Percentiles rank a stretch among this genome's conserved stretches.
phyloP scores from a whole-genome alignment of 75 land plant genomes.

The Pinus albicaulis region DNA sequence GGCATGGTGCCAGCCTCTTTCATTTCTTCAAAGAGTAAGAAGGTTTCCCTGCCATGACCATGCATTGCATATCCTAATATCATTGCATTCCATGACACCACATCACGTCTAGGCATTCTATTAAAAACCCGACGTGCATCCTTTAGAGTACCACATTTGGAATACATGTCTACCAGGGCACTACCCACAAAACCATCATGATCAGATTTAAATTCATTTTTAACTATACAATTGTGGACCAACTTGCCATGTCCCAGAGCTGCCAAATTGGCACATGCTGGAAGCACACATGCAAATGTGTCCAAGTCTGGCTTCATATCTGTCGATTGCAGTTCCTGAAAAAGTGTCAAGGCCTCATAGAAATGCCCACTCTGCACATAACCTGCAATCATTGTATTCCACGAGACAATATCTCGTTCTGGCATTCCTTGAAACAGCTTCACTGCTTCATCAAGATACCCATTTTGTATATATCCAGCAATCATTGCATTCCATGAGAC shows the following conservation, averaged over 20 bases:
- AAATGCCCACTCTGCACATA: constrained; percentile 7
- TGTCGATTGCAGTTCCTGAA: constrained; percentile 3
- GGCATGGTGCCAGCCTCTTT: constrained; percentile 12
- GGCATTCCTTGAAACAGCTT: constrained; percentile 10
- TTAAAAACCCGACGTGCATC: constrained; percentile 14
- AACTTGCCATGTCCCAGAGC: constrained; percentile 1
- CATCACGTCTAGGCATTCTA: constrained; percentile 8
- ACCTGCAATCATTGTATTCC: constrained; percentile 12
- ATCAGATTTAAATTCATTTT: not conserved
- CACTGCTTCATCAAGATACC: constrained; percentile 7
- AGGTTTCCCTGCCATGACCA: constrained; percentile 6
- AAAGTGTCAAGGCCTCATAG: not conserved
- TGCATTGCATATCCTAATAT: constrained; percentile 15
- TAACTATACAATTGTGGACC: not conserved
- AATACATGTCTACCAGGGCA: constrained; percentile 26
- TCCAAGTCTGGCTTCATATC: constrained; percentile 10
- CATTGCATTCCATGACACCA: constrained; percentile 17
- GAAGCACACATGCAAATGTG: constrained; percentile 2
- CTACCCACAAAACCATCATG: not conserved
- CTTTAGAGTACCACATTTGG: constrained; percentile 14
- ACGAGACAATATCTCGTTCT: constrained; percentile 10
- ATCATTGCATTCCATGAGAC: constrained; percentile 9
- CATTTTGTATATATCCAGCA: constrained; percentile 4
- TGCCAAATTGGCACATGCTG: not conserved
- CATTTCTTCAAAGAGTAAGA: constrained; percentile 16